A percentile compares a stretch with the other conserved stretches of the same genome.
phyloP scores from a whole-genome alignment of 495 filamentous ascomycete genomes.

The Apodospora peruviana region DNA sequence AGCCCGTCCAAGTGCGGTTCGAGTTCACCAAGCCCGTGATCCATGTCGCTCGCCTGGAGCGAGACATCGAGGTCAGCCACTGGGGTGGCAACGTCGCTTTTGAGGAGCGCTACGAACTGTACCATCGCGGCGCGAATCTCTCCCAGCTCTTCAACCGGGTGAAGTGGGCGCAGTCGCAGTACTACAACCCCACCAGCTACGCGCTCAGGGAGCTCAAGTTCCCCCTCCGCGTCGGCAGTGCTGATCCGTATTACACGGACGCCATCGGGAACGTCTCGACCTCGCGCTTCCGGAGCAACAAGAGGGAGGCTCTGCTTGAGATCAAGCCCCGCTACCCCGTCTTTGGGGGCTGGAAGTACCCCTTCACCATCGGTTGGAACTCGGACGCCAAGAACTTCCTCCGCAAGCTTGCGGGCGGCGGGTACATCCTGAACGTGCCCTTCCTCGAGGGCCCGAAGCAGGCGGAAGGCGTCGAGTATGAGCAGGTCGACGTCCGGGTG shows the following conservation, averaged over 20 bases:
- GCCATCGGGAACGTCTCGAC: conserved; percentile 97
- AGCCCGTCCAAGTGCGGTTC: conserved; percentile 76
- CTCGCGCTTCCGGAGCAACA: conserved; percentile 74
- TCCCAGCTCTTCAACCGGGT: conserved; percentile 81
- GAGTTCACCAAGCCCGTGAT: conserved; percentile 91
- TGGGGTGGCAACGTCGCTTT: conserved; percentile 96
- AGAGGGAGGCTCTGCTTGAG: conserved; percentile 72
- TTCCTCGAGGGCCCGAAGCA: conserved; percentile 89
- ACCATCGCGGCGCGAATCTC: conserved; percentile 79
- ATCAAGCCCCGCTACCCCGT: conserved; percentile 88
- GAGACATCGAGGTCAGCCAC: conserved; percentile 91
- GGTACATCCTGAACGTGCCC: conserved; percentile 87
- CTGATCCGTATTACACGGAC: conserved; percentile 89
- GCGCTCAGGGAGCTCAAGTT: conserved; percentile 79
- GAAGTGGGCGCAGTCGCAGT: conserved; percentile 68
- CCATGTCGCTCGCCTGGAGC: conserved; percentile 68
- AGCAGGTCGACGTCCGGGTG: conserved; percentile 71
- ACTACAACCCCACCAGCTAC: conserved; percentile 67
- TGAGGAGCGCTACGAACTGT: conserved; percentile 88
- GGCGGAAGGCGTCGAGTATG: conserved; percentile 78
- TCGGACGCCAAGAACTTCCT: conserved; percentile 72
- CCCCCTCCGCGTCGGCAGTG: conserved; percentile 69
- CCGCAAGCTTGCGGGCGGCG: conserved; percentile 54
- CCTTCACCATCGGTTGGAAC: conserved; percentile 93
- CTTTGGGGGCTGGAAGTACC: conserved; percentile 97